Base-by-base conservation (phyloP, 2,329 filamentous ascomycete species). In the Aaosphaeria pasadenensis region DNA sequence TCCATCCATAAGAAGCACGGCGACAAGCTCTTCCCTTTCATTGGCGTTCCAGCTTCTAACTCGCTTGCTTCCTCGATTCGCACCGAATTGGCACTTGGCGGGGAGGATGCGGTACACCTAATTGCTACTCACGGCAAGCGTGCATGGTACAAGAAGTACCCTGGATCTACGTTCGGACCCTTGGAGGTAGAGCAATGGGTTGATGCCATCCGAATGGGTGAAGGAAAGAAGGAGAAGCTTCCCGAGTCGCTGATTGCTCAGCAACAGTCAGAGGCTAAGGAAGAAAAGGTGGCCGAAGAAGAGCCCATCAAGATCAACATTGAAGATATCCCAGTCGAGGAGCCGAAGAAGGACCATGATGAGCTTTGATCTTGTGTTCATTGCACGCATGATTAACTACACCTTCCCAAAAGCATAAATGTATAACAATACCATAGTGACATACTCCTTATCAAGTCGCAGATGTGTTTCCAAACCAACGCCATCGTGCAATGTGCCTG, bases 191-290 rank as follows among this genome's bases (percentile, higher is more conserved):
- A 96, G 73, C 75, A 76, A 52, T 99, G 92, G 90, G 83, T 99
- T 50, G 94, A 99, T 63, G 80, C 83, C n/a, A 90, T 97, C 53
- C 85, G 90, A 35, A 80, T 99, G 77, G 89, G 91, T 45, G 92
- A 97, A 65, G 88, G 89, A 2, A 74, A 80, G 50, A 96, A 92
- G 78, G 79, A 84, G 60, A 88, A 83, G 58, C 65, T 91, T 11
- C 78, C 77, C 38, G 81, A 86, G 50, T 62, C 63, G 4, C 42
- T 77, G 33, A 54, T 77, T 7, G 48, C 35, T 6, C 56, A 50
- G 4, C 56, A 54, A 11, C 54, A 64, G 39, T 60, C 52, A 39
- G 50, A 50, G 11, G 46, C 39, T 7, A 54, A 57, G 42, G 50
- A 60, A 41, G 59, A 54, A 42, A 62, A 66, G 48, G 42, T 50